Conservation (phyloP, 225 moss, liverwort and hornwort species). For the Sphagnum contortum region DNA sequence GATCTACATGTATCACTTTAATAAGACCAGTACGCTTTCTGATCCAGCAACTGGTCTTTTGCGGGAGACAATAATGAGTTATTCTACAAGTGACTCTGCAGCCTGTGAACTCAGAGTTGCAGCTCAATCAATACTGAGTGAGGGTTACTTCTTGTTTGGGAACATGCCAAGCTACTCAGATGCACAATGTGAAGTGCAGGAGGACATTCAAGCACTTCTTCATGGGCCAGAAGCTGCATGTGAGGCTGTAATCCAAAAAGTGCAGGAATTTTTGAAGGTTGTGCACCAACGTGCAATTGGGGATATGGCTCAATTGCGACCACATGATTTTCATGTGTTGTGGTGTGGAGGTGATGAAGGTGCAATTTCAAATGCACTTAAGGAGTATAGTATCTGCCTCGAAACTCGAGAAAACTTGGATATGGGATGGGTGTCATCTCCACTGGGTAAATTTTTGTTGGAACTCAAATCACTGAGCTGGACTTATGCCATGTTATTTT, state of each 20-base stretch:
- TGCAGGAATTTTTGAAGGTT: slow-evolving; percentile 29
- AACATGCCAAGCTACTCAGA: slow-evolving; percentile 31
- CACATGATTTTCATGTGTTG: slow-evolving; percentile 38
- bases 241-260: slow-evolving; percentile 36
- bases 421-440: slow-evolving; percentile 48
- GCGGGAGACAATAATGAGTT: slow-evolving; percentile 38
- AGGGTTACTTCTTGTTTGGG: slow-evolving; percentile 38
- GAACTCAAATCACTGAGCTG: too few species aligned
- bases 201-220: slow-evolving; percentile 30
- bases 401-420: slow-evolving; percentile 45
- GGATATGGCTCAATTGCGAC: slow-evolving; percentile 42
- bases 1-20: slow-evolving; percentile 28
- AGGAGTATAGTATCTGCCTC: slow-evolving; percentile 28
- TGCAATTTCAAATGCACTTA: slow-evolving; percentile 16
- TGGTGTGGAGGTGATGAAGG: slow-evolving; percentile 44
- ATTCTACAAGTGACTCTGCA: slow-evolving; percentile 29
- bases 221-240: slow-evolving; percentile 24
- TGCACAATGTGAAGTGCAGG: slow-evolving; percentile 25
- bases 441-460: slow-evolving; percentile 22
- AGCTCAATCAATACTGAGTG: slow-evolving; percentile 41
- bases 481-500: too few species aligned
- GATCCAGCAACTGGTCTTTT: slow-evolving; percentile 35
- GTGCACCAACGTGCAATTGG: slow-evolving; percentile 51
- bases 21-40: slow-evolving; percentile 29
- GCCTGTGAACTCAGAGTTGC: slow-evolving; percentile 29